These are phyloP conservation scores for Cladosporium sp. DNA, from an alignment of 2,329 filamentous ascomycete species.

Conservation along the genomic window DNA sequence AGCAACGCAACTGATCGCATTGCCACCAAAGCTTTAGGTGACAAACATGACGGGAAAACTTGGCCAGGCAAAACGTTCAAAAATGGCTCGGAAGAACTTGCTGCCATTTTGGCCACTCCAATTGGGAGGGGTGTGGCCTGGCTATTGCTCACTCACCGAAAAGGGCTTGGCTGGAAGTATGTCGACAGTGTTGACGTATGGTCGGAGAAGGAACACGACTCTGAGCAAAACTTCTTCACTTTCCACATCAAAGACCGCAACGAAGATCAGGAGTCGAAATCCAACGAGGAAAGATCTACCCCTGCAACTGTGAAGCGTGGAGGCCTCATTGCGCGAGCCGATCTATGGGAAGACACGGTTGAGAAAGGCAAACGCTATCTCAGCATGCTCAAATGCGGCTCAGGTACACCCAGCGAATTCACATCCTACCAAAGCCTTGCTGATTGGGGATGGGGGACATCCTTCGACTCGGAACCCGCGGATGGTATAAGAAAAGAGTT, in stretches of 20 bases:
- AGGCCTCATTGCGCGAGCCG: background rate
- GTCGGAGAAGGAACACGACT: background rate
- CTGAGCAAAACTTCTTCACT: background rate
- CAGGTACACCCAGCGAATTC: background rate
- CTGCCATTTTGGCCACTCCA: conserved; percentile 16
- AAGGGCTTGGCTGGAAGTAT: conserved; percentile 16
- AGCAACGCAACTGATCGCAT: conserved; percentile 1
- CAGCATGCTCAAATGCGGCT: conserved; percentile 1
- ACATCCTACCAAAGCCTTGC: background rate
- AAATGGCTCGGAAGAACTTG: conserved; percentile 4
- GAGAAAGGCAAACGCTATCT: conserved; percentile 1
- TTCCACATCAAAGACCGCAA: background rate
- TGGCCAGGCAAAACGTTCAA: conserved; percentile 7
- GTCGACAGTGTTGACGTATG: conserved; percentile 10
- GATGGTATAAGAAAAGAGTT: no score
- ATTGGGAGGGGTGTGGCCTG: conserved; percentile 14
- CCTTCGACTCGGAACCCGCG: no score
- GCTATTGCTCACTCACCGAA: conserved; percentile 16
- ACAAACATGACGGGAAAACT: background rate
- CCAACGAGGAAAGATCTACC: no score
- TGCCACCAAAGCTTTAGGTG: background rate
- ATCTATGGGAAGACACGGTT: background rate
- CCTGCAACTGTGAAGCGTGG: no score
- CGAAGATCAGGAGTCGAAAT: background rate
- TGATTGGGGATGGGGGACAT: conserved; percentile 1